Base-by-base conservation (phyloP, 345 rosid genomes). In the Mallotus nudiflorus region DNA sequence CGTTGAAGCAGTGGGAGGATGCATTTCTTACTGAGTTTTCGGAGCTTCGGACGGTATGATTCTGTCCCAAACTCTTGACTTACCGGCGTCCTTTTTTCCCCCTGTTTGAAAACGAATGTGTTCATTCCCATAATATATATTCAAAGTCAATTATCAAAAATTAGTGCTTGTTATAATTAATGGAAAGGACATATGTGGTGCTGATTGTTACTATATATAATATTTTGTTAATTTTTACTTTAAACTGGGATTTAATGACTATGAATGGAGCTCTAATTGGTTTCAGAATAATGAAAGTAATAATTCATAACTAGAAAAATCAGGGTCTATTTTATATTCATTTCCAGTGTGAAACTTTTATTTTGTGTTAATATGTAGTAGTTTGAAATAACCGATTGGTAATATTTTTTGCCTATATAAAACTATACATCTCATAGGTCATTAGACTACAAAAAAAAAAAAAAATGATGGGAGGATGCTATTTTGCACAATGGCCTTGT, bases 1-100 rank as follows among this genome's bases (percentile, higher is more conserved):
- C 97, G 1, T 42, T 67, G 56, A 89, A 87, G 82, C 80, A 86
- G 74, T 90, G 98, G 97, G 97, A 91, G 84, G 91, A 88, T 61
- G 84, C 70, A 35, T 92, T 91, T 79, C 97, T 94, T 74, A 82
- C 79, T 20, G 96, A 95, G 74, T 92, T 95, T 75, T 83, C 83
- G 14, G 75, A 87, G 83, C 85, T 95, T 58, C 84, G 92, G 58
- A 71, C 49, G 96, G 96, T 94, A 78, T 33, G 52, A 35, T 73
- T 42, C 53, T 65, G 6, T 14, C 33, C 60, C 45, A 51, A 9
- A 15, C 66, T 22, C 39, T 8, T 49, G 33, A 9, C 62, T 5
- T 27, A 10, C 15, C 19, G 5, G 62, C 35, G 14, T 33, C 37
- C 6, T 55, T 14, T 22, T 27, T 6, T 6, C 62, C 13, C 8